phyloP scores from a whole-genome alignment of 2,329 filamentous ascomycete species.

The Spiromastix sp. region DNA sequence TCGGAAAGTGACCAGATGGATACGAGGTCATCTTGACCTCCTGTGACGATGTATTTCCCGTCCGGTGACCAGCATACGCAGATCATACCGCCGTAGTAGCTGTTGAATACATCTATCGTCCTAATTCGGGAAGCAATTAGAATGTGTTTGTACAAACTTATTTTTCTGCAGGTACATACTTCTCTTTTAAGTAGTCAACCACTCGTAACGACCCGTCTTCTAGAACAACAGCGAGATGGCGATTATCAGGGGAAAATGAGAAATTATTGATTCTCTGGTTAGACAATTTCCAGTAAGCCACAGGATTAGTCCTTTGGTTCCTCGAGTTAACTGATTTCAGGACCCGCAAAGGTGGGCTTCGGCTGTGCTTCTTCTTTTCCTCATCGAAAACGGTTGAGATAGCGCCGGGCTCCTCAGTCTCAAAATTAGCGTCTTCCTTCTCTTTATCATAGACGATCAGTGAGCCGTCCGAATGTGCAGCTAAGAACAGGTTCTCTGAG shows the following conservation, averaged over 20 bases:
- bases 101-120: constrained; percentile 74
- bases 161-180: constrained; percentile 48
- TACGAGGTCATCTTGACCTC: constrained; percentile 89
- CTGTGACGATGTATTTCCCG: constrained; percentile 88
- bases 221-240: constrained; percentile 78
- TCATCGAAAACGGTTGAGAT: constrained; percentile 23
- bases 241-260: constrained; percentile 80
- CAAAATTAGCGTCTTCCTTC: constrained; percentile 76
- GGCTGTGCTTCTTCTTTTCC: constrained; percentile 18
- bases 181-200: constrained; percentile 84
- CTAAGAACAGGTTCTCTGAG: constrained; percentile 86
- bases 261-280: constrained; percentile 86
- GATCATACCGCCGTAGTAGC: constrained; percentile 86
- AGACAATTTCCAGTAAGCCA: constrained; percentile 84
- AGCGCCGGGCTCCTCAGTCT: constrained; percentile 49
- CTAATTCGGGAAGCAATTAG: constrained; percentile 42
- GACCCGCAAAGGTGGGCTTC: constrained; percentile 49
- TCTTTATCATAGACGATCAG: constrained; percentile 96
- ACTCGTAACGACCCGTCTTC: constrained; percentile 85
- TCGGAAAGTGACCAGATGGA: constrained; percentile 92
- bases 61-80: constrained; percentile 98
- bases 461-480: constrained; percentile 82
- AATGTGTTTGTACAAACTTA: constrained; percentile 4
- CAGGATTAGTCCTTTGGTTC: constrained; percentile 87
- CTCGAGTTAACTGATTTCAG: constrained; percentile 87